Conservation (phyloP, 2,329 filamentous ascomycete species). For the Fusarium austroafricanum region DNA sequence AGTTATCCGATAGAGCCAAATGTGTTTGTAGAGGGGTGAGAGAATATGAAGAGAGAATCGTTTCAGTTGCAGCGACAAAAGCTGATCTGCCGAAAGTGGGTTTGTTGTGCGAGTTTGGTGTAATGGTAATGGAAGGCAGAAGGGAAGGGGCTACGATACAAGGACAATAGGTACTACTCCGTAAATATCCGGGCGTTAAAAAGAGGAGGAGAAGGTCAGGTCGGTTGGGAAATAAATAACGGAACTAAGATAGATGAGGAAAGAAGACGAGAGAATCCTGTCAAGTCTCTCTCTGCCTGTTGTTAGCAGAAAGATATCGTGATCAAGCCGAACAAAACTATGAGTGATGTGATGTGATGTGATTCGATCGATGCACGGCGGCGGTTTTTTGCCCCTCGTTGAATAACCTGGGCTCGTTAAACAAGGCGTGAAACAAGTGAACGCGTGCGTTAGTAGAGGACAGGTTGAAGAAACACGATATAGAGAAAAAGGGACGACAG, state of each 20-base stretch:
- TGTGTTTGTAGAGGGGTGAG: neutral
- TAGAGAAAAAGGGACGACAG: neutral
- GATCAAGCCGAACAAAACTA: neutral
- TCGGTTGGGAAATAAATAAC: neutral
- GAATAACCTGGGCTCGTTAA: neutral
- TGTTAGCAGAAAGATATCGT: neutral
- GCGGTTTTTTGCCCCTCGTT: neutral
- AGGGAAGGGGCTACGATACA: neutral
- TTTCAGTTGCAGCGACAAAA: conserved; percentile 3
- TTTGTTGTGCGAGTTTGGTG: conserved; percentile 15
- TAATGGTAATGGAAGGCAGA: conserved; percentile 4
- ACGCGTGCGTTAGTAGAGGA: neutral
- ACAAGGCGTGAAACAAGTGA: neutral
- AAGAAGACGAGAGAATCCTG: conserved; percentile 9
- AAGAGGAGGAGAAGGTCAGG: neutral
- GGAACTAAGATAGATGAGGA: neutral
- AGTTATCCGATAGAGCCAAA: neutral
- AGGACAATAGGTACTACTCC: neutral
- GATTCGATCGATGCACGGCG: conserved; percentile 1
- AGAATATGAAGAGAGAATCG: neutral
- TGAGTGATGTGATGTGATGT: neutral
- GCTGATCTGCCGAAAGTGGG: conserved; percentile 20
- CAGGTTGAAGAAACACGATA: neutral
- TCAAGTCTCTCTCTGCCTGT: neutral
- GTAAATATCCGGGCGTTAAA: neutral